These are phyloP conservation scores for Leishmania lainsoni DNA, from an alignment of 208 protist species.

Conservation along the genomic window DNA sequence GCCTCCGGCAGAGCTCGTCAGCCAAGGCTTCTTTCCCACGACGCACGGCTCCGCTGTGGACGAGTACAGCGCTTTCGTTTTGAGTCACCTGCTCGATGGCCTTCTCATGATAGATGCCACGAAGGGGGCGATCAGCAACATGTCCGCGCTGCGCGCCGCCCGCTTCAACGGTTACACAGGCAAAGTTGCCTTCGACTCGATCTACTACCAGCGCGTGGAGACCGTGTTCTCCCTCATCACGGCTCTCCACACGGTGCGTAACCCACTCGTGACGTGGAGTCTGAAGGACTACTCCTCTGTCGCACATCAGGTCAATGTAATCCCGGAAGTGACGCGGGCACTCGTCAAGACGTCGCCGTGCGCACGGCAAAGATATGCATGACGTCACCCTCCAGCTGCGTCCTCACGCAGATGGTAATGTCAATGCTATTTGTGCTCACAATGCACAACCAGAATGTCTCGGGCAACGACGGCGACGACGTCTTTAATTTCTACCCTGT, in stretches of 20 bases:
- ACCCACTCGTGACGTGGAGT: constrained; percentile 66
- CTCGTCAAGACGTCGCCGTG: constrained; percentile 69
- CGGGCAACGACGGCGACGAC: constrained; percentile 23
- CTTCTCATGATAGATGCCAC: constrained; percentile 59
- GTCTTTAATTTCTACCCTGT: constrained; percentile 60
- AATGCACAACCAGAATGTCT: constrained; percentile 41
- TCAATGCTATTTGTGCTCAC: constrained; percentile 65
- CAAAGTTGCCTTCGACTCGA: constrained; percentile 67
- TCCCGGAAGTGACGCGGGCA: constrained; percentile 34
- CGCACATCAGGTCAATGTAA: constrained; percentile 35
- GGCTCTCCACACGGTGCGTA: constrained; percentile 40
- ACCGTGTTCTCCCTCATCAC: constrained; percentile 59
- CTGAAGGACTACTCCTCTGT: constrained; percentile 38
- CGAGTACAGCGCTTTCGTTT: constrained; percentile 73
- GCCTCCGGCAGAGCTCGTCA: constrained; percentile 39
- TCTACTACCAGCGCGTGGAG: constrained; percentile 70
- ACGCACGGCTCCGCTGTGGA: constrained; percentile 38
- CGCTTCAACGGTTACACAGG: constrained; percentile 76
- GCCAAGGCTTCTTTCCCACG: constrained; percentile 44
- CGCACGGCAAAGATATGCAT: constrained; percentile 72
- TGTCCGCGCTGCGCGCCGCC: constrained; percentile 47
- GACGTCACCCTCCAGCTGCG: constrained; percentile 60
- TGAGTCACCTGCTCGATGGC: constrained; percentile 82
- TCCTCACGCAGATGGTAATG: constrained; percentile 54
- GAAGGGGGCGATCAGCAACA: constrained; percentile 28